Base-by-base conservation (phyloP, 805 yeast genomes). In the Schizosaccharomyces lindneri region DNA sequence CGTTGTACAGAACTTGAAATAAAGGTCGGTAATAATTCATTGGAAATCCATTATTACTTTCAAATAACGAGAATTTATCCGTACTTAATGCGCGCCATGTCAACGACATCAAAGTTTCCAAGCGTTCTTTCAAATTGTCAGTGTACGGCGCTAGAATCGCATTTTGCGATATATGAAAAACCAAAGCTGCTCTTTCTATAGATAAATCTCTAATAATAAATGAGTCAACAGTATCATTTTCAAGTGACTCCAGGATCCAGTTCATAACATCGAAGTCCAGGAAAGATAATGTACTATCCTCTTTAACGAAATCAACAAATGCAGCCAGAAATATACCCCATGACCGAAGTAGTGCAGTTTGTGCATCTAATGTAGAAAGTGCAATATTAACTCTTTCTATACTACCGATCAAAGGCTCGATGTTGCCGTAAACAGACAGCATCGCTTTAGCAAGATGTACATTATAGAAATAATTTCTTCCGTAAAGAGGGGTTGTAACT, bases 321-420 rank as follows among this genome's bases (percentile, higher is more conserved):
- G 61, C 27, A 4, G 24, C 9, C 24, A 43, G 9, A 13, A 59
- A 43, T 39, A 46, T 24, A n/a, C 21, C 11, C 59, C 61, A 59
- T 6, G 55, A 29, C n/a, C 61, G 61, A n/a, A 59, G 55, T 4
- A 59, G 36, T n/a, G 55, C 36, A 41, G 43, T 32, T 48, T 87
- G 95, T 1, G 89, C 77, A 51, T 81, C 76, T 6, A 81, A 76
- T 65, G 76, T 77, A 64, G 87, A 87, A 60, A 81, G 68, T 66
- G 83, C 82, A 55, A 81, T 70, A 63, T 88, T 82, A 0, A 84
- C 81, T 1, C 76, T 74, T 2, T 78, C 70, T 4, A 87, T 76
- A 48, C 77, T 78, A 3, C 74, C 72, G 63, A 81, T 75, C 43
- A 79, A 70, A 0, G 76, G 76, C 1, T 63, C 62, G 85, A 85